These are phyloP conservation scores for Cicer bijugum DNA, from an alignment of 306 rosid species.

Conservation along the genomic window DNA sequence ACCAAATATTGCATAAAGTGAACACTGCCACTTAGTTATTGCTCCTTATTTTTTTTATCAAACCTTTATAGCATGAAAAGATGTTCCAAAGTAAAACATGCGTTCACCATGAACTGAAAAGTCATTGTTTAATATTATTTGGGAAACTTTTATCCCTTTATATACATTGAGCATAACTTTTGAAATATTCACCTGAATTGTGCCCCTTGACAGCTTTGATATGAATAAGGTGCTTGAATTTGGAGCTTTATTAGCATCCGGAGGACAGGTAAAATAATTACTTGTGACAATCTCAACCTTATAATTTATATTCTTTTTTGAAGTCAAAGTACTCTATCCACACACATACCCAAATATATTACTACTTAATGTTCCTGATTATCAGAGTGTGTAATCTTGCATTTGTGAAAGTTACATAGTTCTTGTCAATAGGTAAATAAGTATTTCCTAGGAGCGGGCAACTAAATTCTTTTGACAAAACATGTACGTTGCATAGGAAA, in stretches of 20 bases:
- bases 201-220: slow-evolving; percentile 69
- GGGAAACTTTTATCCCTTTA: background rate
- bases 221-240: slow-evolving; percentile 90
- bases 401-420: slow-evolving; percentile 9
- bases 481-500: slow-evolving; percentile 14
- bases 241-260: slow-evolving; percentile 93
- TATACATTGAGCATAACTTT: slow-evolving; percentile 12
- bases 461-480: slow-evolving; percentile 1
- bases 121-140: slow-evolving; percentile 6
- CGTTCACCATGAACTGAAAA: slow-evolving; percentile 25
- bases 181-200: slow-evolving; percentile 26
- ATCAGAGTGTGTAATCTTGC: slow-evolving; percentile 25
- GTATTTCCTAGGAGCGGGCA: slow-evolving; percentile 24
- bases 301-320: background rate
- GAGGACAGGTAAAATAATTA: slow-evolving; percentile 76
- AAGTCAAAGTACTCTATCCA: background rate
- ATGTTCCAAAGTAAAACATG: slow-evolving; percentile 31
- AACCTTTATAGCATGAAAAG: slow-evolving; percentile 12
- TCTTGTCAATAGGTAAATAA: background rate
- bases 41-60: slow-evolving; percentile 30
- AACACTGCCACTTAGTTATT: slow-evolving; percentile 19
- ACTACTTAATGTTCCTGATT: slow-evolving; percentile 34
- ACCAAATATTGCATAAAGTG: slow-evolving; percentile 36
- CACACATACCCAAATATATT: slow-evolving; percentile 1
- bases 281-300: slow-evolving; percentile 2